Base-by-base conservation (phyloP, 2,329 filamentous ascomycete species). In the Cryphonectria nitschkei region DNA sequence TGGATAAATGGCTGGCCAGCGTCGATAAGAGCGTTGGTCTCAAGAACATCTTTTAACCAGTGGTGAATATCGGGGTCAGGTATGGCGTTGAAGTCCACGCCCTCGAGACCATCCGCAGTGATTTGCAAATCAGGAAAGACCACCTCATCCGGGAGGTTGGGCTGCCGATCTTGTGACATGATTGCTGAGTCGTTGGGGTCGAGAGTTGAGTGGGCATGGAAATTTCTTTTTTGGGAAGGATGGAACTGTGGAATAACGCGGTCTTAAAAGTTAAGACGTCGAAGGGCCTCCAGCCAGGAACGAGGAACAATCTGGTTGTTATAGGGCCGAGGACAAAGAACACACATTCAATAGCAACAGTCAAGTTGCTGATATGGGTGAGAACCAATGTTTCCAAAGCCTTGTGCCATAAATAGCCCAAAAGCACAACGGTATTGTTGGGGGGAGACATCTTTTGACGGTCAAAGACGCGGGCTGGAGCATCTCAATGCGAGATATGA, bases 111-210 rank as follows among this genome's bases (percentile, higher is more conserved):
- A 19, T 50, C 58, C 19, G 34, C 34, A 26, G 29, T 14, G 32
- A 37, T 39, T 39, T 61, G 58, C 16, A 61, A 11, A 39, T n/a
- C 34, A 6, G 34, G 34, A 34, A 37, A 37, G 9, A 3, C 32
- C 22, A 22, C 32, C 32, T 39, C 34, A n/a, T 37, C 32, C 22
- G 32, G 58, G 19, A 26, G 19, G 34, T 61, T 14, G 22, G 58
- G 22, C 58, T 61, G 58, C 39, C 52, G 41, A 22, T 65, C 26
- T 43, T 52, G 13, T 19, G 43, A 65, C 63, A 65, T 65, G 26
- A 26, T 46, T 46, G 63, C 26, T 65, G 34, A n/a, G 58, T 39
- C 32, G 58, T 37, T n/a, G 13, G 16, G 19, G 9, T 34, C 16
- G 32, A 34, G 9, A 61, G 32, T 39, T n/a, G 9, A 39, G 34